Evolutionary conservation across 2,329 filamentous ascomycete species (phyloP).

Genomic region (Xylaria sp.): DNA sequence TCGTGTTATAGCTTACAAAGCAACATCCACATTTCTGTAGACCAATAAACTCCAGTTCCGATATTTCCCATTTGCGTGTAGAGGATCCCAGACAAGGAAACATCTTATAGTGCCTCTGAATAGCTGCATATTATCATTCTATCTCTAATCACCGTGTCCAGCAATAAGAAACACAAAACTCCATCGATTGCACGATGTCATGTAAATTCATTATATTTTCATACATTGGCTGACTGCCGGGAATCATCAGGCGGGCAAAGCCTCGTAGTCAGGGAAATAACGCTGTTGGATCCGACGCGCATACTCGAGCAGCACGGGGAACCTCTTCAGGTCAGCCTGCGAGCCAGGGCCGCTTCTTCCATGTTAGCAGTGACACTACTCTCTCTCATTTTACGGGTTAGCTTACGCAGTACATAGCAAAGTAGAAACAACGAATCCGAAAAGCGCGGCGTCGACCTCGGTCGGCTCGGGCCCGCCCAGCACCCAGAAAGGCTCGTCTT

Average conservation of each 20-base stretch:
- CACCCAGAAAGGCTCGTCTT: conserved; percentile 59
- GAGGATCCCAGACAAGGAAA: no score
- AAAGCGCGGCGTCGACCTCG: conserved; percentile 63
- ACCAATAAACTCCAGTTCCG: background rate
- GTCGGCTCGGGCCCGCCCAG: conserved; percentile 59
- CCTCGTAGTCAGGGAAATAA: conserved; percentile 65
- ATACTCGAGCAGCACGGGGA: conserved; percentile 60
- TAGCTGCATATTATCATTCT: background rate
- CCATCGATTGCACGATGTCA: no score
- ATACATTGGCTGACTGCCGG: background rate
- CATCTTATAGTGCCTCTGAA: background rate
- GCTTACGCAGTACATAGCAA: conserved; percentile 61
- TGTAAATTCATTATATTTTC: no score
- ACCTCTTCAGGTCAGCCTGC: conserved; percentile 49
- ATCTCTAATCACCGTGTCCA: background rate
- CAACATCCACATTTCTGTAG: background rate
- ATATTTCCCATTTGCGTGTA: no score
- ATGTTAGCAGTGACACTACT: conserved; percentile 11
- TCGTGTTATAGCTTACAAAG: background rate
- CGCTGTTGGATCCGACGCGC: conserved; percentile 58
- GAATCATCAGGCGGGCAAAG: conserved; percentile 36
- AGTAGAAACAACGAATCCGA: conserved; percentile 61
- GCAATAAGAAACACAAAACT: no score
- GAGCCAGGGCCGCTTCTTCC: conserved; percentile 53
- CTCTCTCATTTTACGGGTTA: no score